Conservation (phyloP, 2,329 filamentous ascomycete species). For the Aspergillus intermedius region DNA sequence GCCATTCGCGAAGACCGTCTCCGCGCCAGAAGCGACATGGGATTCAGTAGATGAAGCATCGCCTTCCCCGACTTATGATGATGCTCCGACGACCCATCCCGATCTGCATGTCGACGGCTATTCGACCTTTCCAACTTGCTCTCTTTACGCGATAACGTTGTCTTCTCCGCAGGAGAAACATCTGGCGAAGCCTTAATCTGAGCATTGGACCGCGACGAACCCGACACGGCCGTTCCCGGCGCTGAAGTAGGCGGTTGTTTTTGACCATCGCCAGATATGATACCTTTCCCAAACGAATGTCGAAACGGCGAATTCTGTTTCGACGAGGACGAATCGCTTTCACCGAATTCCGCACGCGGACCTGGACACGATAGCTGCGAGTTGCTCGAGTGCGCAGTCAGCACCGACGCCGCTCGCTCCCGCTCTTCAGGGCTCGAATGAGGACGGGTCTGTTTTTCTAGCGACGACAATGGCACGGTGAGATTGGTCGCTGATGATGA, state of each 20-base stretch:
- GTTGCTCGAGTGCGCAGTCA: constrained; percentile 20
- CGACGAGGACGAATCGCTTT: constrained; percentile 20
- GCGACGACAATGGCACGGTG: constrained; percentile 19
- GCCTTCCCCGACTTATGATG: constrained; percentile 40
- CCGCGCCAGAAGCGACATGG: constrained; percentile 54
- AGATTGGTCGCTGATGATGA: constrained; percentile 25
- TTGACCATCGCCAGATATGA: constrained; percentile 18
- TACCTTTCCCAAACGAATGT: constrained; percentile 29
- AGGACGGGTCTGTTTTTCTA: constrained; percentile 21
- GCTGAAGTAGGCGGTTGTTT: constrained; percentile 25
- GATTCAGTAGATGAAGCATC: constrained; percentile 52
- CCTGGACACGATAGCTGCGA: constrained; percentile 20
- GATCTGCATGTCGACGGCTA: constrained; percentile 20
- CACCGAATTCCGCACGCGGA: constrained; percentile 14
- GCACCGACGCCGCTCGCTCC: constrained; percentile 11
- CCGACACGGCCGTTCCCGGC: constrained; percentile 14
- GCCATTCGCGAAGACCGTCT: constrained; percentile 50
- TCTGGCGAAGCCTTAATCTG: constrained; percentile 24
- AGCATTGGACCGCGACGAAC: constrained; percentile 14
- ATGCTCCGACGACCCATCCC: constrained; percentile 23
- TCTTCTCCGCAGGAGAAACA: constrained; percentile 18
- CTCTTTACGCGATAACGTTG: constrained; percentile 17
- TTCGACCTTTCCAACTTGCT: constrained; percentile 17
- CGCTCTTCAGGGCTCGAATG: constrained; percentile 27
- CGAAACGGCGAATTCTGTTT: constrained; percentile 32